phyloP scores from a whole-genome alignment of 2,329 filamentous ascomycete genomes.

The Phyllosticta citribraziliensis region DNA sequence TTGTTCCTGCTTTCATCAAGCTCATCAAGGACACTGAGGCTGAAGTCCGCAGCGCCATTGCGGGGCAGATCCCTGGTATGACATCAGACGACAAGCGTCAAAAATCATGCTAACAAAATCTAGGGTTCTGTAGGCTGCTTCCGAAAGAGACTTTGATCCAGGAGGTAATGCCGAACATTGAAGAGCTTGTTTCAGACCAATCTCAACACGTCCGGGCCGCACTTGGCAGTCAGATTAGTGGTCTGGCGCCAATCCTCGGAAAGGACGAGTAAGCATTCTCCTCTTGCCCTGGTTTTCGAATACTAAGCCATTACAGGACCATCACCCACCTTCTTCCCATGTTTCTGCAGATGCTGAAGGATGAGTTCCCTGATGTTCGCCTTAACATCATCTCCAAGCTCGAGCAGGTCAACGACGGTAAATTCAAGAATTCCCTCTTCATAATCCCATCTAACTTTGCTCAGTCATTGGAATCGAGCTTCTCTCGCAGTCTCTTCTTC shows the following conservation, averaged over 20 bases:
- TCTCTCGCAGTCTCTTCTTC: constrained; percentile 89
- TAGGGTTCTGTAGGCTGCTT: constrained; percentile 87
- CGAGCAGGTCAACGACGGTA: constrained; percentile 93
- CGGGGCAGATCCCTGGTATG: constrained; percentile 82
- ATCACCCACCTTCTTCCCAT: constrained; percentile 95
- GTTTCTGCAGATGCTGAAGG: constrained; percentile 99
- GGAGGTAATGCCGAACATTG: constrained; percentile 92
- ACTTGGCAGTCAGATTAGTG: constrained; percentile 92
- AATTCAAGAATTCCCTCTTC: constrained; percentile 14
- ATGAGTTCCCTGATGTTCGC: constrained; percentile 95
- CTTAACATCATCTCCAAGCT: constrained; percentile 99
- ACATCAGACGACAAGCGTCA: constrained; percentile 7
- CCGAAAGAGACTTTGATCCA: constrained; percentile 81
- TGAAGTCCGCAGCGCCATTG: constrained; percentile 92
- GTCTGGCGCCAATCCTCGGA: constrained; percentile 89
- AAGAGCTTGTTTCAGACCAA: constrained; percentile 89
- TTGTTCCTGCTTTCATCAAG: constrained; percentile 95
- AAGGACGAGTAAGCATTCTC: constrained; percentile 79
- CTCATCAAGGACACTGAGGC: constrained; percentile 96
- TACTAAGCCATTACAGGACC: constrained; percentile 47
- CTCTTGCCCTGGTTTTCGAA: constrained; percentile 12
- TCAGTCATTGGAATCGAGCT: constrained; percentile 94
- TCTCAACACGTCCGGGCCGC: constrained; percentile 96
- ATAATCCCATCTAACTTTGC: constrained; percentile 9
- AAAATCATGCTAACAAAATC: constrained; percentile 18